These are phyloP conservation scores for Lactifluus hygrophoroides DNA, from an alignment of 768 basidiomycete genomes.

Conservation along the genomic window DNA sequence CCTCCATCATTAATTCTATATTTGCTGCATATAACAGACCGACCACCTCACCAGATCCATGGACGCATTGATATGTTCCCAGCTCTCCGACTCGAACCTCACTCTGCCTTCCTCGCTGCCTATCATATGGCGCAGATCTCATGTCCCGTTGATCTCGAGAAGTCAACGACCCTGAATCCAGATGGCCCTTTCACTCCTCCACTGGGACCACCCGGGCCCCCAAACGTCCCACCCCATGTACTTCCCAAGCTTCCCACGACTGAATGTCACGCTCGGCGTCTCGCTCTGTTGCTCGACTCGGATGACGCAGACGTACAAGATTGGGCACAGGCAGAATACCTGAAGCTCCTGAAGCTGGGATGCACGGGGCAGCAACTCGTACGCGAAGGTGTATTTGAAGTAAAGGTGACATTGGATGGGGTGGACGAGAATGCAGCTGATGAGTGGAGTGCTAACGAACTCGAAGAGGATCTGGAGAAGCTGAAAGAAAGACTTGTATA, in stretches of 20 bases:
- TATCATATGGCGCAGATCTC: slow-evolving; percentile 17
- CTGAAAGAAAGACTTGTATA: too few relatives aligned
- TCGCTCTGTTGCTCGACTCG: slow-evolving; percentile 18
- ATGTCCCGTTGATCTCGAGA: slow-evolving; percentile 11
- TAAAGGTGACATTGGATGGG: slow-evolving; percentile 8
- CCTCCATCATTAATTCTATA: neutral
- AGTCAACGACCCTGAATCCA: slow-evolving; percentile 3
- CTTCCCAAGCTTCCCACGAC: slow-evolving; percentile 8
- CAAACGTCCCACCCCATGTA: slow-evolving; percentile 11
- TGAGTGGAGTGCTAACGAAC: slow-evolving; percentile 12
- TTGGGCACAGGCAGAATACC: slow-evolving; percentile 21
- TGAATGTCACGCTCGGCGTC: slow-evolving; percentile 17
- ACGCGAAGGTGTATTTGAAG: slow-evolving; percentile 19
- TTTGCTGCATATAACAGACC: neutral
- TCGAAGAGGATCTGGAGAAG: slow-evolving; percentile 17
- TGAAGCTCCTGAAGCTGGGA: slow-evolving; percentile 19
- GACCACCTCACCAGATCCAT: slow-evolving; percentile 14
- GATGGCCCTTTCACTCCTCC: slow-evolving; percentile 2
- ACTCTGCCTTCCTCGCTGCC: slow-evolving; percentile 20
- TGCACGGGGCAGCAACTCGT: slow-evolving; percentile 14
- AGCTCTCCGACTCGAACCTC: slow-evolving; percentile 20
- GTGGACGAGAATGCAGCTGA: slow-evolving; percentile 2
- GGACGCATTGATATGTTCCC: slow-evolving; percentile 21
- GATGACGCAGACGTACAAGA: slow-evolving; percentile 18
- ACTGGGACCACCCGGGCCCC: neutral